Evolutionary conservation across 345 rosid genomes (phyloP), one percentile per base, ranked within the genome.

Genomic region (Citrus trifoliata): DNA sequence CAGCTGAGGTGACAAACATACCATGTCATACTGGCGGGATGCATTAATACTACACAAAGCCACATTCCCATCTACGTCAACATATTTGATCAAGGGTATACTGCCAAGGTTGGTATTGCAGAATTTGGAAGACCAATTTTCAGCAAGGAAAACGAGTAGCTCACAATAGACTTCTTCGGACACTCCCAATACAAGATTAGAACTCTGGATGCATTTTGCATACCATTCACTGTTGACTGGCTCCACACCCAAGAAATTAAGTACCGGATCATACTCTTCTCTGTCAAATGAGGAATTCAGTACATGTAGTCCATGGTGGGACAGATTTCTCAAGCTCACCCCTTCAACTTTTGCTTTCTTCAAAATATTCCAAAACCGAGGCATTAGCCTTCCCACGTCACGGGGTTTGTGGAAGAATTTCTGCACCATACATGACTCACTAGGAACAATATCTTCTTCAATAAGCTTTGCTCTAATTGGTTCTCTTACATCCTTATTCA

Each of bases 351-450:
- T 83, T n/a, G 98, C 89, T 78, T 76, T 85, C 77, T 74, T 69
- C 86, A 91, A 78, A 38, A 91, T 82, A 59, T 81, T 70, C 98
- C 93, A 82, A 63, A 93, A 91, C 22, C 76, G 76, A 24, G 94
- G 90, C 79, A 83, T 63, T 22, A 91, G 71, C 67, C 93, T 85
- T 65, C 91, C 81, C 7, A 91, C 90, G 68, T 88, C 88, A 2
- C 81, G 5, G 6, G 96, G 96, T 48, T 75, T 93, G 74, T 88
- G 88, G 40, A 93, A 91, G 76, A 83, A 81, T 80, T 88, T 91
- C 60, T 93, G 96, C 67, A 59, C 74, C 30, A 27, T 70, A 76
- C 76, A 78, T 12, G 95, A 78, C 65, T 88, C 90, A 61, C 92
- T 86, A 2, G 95, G 96, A 71, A 91, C 67, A 61, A 91, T 88